A percentile compares a stretch with the other conserved stretches of the same genome.
phyloP scores from a whole-genome alignment of 805 yeast species.

The Candida piceae region DNA sequence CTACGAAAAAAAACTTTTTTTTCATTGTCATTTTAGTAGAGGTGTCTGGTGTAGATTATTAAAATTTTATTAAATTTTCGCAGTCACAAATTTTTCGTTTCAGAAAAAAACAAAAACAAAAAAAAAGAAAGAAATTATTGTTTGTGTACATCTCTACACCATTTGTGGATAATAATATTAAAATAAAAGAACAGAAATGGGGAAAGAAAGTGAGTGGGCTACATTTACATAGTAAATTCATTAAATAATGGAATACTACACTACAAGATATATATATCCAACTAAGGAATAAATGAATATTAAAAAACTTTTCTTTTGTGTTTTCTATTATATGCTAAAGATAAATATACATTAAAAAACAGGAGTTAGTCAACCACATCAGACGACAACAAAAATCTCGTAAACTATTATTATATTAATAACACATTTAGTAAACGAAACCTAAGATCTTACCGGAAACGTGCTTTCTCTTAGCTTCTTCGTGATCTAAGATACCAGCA shows the following conservation, averaged over 20 bases:
- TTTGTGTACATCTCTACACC: not conserved
- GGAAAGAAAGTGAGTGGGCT: not conserved
- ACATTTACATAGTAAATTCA: constrained; percentile 1
- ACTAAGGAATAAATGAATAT: too few species aligned
- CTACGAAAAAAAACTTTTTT: too few species aligned
- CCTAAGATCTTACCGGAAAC: constrained; percentile 98
- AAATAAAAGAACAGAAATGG: not conserved
- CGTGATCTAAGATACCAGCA: constrained; percentile 99
- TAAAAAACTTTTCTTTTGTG: not conserved
- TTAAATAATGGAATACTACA: constrained; percentile 1
- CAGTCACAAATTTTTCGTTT: too few species aligned
- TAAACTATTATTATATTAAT: too few species aligned
- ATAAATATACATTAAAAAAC: constrained; percentile 1
- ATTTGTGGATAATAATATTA: not conserved
- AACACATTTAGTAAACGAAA: constrained; percentile 73
- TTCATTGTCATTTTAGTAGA: too few species aligned
- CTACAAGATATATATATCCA: too few species aligned
- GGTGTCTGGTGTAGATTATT: not conserved
- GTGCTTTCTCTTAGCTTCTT: constrained; percentile 99
- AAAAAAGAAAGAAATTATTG: not conserved
- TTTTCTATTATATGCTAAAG: constrained; percentile 2
- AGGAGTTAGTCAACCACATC: constrained; percentile 1
- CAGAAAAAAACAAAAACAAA: too few species aligned
- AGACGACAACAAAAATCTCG: too few species aligned
- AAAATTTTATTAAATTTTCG: too few species aligned